These are phyloP conservation scores for Rhexocercosporidium sp. DNA, from an alignment of 2,329 filamentous ascomycete species.

Conservation along the genomic window DNA sequence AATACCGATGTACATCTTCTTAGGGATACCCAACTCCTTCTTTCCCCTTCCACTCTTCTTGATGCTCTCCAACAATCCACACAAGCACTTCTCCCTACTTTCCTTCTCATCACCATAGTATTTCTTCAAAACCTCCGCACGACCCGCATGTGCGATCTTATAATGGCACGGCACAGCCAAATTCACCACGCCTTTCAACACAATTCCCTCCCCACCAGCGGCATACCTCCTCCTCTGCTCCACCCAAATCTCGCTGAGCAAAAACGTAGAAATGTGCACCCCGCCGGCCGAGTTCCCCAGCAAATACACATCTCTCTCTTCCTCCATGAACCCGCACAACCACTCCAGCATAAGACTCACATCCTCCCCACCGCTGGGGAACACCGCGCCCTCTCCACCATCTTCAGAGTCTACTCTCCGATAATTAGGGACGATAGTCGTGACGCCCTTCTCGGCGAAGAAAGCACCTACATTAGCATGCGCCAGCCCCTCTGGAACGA, in stretches of 20 bases:
- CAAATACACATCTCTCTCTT: constrained; percentile 35
- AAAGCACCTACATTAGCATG: constrained; percentile 40
- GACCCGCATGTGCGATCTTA: neutral
- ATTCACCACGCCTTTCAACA: constrained; percentile 34
- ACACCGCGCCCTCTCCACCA: constrained; percentile 38
- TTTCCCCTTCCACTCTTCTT: constrained; percentile 28
- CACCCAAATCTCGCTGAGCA: constrained; percentile 33
- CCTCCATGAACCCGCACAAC: constrained; percentile 27
- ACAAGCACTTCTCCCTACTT: constrained; percentile 26
- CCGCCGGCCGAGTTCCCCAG: constrained; percentile 42
- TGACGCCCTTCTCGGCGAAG: constrained; percentile 37
- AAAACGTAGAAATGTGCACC: constrained; percentile 38
- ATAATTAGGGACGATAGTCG: constrained; percentile 39
- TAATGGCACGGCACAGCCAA: constrained; percentile 38
- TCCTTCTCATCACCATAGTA: too few species aligned
- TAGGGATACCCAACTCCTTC: constrained; percentile 32
- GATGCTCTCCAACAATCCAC: constrained; percentile 32
- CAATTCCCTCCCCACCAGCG: constrained; percentile 16
- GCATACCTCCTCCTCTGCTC: constrained; percentile 30
- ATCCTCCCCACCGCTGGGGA: constrained; percentile 40
- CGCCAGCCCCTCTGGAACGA: constrained; percentile 31
- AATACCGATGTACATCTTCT: constrained; percentile 27
- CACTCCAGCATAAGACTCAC: constrained; percentile 32
- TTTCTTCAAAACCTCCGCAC: constrained; percentile 13
- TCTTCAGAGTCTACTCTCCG: constrained; percentile 32